Conservation (phyloP, 1,139 yeast species). For the Lodderomyces orthopsilosis region DNA sequence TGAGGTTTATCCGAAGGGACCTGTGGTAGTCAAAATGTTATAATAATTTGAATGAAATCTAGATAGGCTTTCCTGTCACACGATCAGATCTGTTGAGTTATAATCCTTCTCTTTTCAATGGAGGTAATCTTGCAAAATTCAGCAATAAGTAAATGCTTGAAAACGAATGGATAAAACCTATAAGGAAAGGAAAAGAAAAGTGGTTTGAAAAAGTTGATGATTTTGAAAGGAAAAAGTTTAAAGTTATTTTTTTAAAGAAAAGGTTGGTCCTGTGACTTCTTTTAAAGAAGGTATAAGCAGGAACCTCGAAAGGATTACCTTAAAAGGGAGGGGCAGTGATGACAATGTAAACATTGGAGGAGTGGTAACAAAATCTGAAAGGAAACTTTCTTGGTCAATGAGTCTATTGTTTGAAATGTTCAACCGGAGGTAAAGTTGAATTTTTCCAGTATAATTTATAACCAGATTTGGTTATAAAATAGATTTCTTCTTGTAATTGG, state of each 20-base stretch:
- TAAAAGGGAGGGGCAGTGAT: background rate
- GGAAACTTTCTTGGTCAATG: background rate
- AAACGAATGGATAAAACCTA: background rate
- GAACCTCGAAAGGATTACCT: slow-evolving; percentile 1
- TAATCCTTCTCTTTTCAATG: background rate
- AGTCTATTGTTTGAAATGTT: background rate
- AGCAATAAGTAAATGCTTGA: background rate
- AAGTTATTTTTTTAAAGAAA: background rate
- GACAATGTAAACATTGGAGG: background rate
- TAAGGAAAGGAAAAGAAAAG: slow-evolving; percentile 5
- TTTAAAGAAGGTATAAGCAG: slow-evolving; percentile 5
- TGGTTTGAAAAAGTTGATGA: background rate
- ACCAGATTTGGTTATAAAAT: background rate
- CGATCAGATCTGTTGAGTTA: background rate
- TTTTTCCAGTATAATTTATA: background rate
- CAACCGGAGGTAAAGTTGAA: background rate
- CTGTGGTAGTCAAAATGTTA: background rate
- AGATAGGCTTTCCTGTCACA: background rate
- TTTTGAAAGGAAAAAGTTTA: background rate
- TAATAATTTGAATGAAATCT: background rate
- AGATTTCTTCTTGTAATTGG: no score
- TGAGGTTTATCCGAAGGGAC: background rate
- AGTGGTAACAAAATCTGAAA: background rate
- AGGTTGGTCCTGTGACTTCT: slow-evolving; percentile 1
- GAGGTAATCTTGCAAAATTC: background rate